Conservation (phyloP, 257 asterid species). For the Salvia miltiorrhiza region DNA sequence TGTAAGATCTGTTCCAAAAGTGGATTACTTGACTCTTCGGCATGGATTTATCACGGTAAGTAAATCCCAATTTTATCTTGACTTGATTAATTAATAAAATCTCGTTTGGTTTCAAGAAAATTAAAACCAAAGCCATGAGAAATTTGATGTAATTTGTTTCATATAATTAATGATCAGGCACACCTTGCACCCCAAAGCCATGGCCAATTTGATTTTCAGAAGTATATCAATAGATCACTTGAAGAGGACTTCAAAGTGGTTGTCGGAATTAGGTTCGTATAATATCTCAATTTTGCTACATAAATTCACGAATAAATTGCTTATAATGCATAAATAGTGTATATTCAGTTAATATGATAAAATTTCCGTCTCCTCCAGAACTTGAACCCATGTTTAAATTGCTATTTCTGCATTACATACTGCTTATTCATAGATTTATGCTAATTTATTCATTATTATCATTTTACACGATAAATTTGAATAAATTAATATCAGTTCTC, state of each 20-base stretch:
- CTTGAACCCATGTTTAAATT: no score
- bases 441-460: no score
- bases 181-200: slow-evolving; percentile 90
- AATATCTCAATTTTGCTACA: no score
- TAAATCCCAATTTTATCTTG: not conserved
- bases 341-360: no score
- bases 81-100: not conserved
- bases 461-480: no score
- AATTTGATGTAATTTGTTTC: not conserved
- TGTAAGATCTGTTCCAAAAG: slow-evolving; percentile 81
- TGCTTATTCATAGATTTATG: no score
- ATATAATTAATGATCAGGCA: slow-evolving; percentile 45
- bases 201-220: slow-evolving; percentile 63
- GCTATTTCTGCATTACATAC: no score
- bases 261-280: slow-evolving; percentile 80
- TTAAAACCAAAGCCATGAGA: no score
- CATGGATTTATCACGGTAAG: slow-evolving; percentile 90
- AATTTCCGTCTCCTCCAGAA: no score
- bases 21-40: slow-evolving; percentile 80
- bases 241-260: slow-evolving; percentile 97
- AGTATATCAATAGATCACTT: slow-evolving; percentile 81
- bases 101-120: not conserved
- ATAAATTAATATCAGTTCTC: no score
- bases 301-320: no score
- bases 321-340: no score